Evolutionary conservation across 805 yeast genomes (phyloP), one percentile per base, ranked within the genome.

Genomic region (Wickerhamiella qilinensis): DNA sequence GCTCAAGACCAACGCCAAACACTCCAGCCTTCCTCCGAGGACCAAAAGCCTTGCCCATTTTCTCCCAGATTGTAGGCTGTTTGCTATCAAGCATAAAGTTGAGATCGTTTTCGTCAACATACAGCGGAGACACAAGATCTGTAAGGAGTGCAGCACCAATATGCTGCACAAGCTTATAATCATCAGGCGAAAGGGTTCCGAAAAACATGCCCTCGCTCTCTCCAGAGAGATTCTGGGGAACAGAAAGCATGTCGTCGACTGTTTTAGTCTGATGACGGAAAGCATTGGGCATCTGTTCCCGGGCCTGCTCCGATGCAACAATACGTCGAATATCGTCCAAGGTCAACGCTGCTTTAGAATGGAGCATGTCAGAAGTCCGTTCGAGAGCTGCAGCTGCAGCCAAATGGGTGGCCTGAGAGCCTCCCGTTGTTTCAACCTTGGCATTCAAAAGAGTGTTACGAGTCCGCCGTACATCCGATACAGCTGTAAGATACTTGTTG

Each of bases 311-410:
- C 8, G 94, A 88, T 2, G 96, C 94, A 6, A 91, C 96, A 53
- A 91, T 88, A 46, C 97, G 69, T 6, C 97, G 94, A 49, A 91
- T 91, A 58, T 91, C 99, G 58, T 91, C 97, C 49, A 91, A 68
- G 0, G 96, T 88, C 38, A 91, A 68, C 0, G 88, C 77, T 48
- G 80, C 82, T 48, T 88, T 93, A 51, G 75, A 80, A 50, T 77
- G 73, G 39, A 85, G 68, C 36, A 82, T 64, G 46, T 73, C 77
- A 1, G 84, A 69, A 0, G 86, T 76, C 2, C 77, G 68, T 49
- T 73, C 77, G 34, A 78, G 62, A 2, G 50, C 51, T 15, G 30
- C 20, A 18, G 25, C 17, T 32, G 33, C 21, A 12, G 33, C 22
- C 20, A 12, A 11, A 22, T 15, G 11, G 8, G 18, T 16, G 14